Evolutionary conservation across 2,329 filamentous ascomycete genomes (phyloP).

Genomic region (Massarina eburnea): DNA sequence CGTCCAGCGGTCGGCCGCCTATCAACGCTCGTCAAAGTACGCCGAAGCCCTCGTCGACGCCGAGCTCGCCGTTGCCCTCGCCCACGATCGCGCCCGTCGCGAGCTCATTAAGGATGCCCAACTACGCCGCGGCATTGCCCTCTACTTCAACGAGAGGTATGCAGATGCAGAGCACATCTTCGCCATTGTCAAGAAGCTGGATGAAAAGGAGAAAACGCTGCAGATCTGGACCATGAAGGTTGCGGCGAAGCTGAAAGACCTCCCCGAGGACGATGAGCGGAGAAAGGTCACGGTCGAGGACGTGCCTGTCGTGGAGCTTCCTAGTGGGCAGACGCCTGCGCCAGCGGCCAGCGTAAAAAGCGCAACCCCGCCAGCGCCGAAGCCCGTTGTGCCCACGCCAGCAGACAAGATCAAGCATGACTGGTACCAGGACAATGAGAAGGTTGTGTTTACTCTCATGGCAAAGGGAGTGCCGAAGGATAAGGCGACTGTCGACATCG

Average conservation of each 20-base stretch:
- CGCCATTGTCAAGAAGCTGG: slow-evolving; percentile 56
- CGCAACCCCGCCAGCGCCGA: slow-evolving; percentile 20
- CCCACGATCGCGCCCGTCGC: slow-evolving; percentile 72
- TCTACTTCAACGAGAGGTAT: slow-evolving; percentile 69
- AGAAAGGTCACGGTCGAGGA: slow-evolving; percentile 46
- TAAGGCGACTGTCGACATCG: slow-evolving; percentile 55
- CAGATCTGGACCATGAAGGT: slow-evolving; percentile 63
- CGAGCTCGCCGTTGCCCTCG: slow-evolving; percentile 58
- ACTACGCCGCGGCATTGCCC: slow-evolving; percentile 73
- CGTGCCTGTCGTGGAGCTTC: slow-evolving; percentile 53
- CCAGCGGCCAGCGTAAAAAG: slow-evolving; percentile 1
- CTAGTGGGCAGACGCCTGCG: slow-evolving; percentile 39
- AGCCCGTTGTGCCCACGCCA: slow-evolving; percentile 43
- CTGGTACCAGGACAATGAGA: slow-evolving; percentile 67
- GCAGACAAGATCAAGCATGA: slow-evolving; percentile 66
- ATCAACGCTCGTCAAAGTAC: slow-evolving; percentile 61
- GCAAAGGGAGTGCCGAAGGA: slow-evolving; percentile 65
- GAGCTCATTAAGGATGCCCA: slow-evolving; percentile 80
- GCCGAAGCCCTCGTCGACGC: slow-evolving; percentile 53
- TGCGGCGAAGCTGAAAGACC: slow-evolving; percentile 51
- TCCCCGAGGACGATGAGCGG: slow-evolving; percentile 54
- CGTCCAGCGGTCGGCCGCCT: slow-evolving; percentile 77
- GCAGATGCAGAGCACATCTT: slow-evolving; percentile 77
- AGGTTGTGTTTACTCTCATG: slow-evolving; percentile 64
- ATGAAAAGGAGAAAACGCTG: slow-evolving; percentile 55